Conservation (phyloP, 2,329 filamentous ascomycete species). For the Aspergillus sp. region DNA sequence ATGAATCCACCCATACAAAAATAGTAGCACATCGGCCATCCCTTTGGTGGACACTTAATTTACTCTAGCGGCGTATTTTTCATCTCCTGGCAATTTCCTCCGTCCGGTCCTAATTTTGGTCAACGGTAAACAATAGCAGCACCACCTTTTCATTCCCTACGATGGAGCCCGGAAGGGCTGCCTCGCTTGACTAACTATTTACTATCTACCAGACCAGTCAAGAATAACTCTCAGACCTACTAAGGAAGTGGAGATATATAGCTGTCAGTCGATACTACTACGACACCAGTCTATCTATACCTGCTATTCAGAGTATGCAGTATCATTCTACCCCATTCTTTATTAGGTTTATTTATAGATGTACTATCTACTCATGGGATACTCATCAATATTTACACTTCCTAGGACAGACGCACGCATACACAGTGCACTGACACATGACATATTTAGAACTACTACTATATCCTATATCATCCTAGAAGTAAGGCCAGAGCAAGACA, state of each 20-base stretch:
- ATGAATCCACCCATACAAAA: background rate
- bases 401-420: too few relatives aligned
- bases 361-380: background rate
- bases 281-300: background rate
- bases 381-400: background rate
- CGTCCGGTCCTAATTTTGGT: background rate
- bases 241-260: background rate
- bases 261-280: background rate
- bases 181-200: too few relatives aligned
- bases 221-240: background rate
- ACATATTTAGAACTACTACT: too few relatives aligned
- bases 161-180: too few relatives aligned
- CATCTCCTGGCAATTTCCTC: constrained; percentile 1
- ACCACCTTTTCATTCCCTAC: too few relatives aligned
- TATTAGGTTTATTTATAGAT: background rate
- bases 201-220: background rate
- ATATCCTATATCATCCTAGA: too few relatives aligned
- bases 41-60: constrained; percentile 7
- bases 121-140: background rate
- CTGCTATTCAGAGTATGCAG: background rate
- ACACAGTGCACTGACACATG: too few relatives aligned
- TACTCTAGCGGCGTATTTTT: constrained; percentile 1
- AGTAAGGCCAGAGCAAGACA: too few relatives aligned
- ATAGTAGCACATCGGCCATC: background rate
- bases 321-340: background rate